A percentile compares a stretch with the other conserved stretches of the same genome.
Evolutionary conservation across 768 basidiomycete genomes (phyloP).

Genomic region (Ramaria sp.): DNA sequence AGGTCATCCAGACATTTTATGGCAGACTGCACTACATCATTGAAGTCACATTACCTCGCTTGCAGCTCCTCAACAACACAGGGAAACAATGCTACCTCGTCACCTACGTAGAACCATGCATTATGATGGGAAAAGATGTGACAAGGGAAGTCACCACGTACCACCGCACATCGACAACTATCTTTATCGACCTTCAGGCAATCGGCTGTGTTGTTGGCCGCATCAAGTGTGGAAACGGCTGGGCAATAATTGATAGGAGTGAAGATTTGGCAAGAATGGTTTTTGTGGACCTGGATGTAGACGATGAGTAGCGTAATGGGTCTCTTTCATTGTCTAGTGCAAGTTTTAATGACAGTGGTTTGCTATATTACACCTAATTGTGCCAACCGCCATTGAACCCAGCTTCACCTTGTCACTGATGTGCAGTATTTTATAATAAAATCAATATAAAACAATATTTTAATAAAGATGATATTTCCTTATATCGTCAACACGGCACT

Average conservation of each 20-base stretch:
- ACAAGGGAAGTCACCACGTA: not conserved
- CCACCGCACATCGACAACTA: not conserved
- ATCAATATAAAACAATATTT: too few species aligned
- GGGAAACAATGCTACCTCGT: not conserved
- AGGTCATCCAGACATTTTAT: not conserved
- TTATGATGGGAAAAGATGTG: not conserved
- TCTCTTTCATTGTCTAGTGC: too few species aligned
- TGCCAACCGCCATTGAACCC: too few species aligned
- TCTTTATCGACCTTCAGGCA: not conserved
- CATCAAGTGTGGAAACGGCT: not conserved
- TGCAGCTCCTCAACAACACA: not conserved
- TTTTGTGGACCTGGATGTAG: not conserved
- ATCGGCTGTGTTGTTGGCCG: not conserved
- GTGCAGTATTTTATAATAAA: too few species aligned
- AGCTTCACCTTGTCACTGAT: too few species aligned
- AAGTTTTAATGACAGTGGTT: too few species aligned
- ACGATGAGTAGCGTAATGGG: too few species aligned
- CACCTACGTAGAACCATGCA: not conserved
- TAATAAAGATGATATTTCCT: too few species aligned
- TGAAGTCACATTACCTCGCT: not conserved
- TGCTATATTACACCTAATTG: too few species aligned
- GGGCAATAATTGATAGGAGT: slow-evolving; percentile 2
- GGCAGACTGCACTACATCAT: not conserved
- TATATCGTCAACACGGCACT: too few species aligned
- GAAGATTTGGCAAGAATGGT: not conserved